phyloP scores from a whole-genome alignment of 2,329 filamentous ascomycete species.

The Fusarium penzigii region DNA sequence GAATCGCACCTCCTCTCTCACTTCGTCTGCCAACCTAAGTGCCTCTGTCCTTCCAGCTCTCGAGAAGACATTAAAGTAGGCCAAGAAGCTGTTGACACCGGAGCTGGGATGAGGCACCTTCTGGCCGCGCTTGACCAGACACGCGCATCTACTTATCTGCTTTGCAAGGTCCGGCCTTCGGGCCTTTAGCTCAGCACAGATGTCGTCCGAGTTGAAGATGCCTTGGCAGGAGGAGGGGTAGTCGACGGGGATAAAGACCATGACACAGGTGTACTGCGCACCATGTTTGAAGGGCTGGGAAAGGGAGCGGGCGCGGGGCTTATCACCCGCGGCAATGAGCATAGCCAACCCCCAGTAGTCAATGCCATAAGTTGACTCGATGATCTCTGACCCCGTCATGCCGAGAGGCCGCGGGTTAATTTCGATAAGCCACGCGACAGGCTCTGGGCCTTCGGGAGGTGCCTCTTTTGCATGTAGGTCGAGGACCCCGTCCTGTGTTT shows the following conservation, averaged over 20 bases:
- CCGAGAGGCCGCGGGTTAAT: slow-evolving; percentile 21
- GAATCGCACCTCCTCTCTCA: slow-evolving; percentile 2
- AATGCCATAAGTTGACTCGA: slow-evolving; percentile 18
- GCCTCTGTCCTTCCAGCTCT: slow-evolving; percentile 1
- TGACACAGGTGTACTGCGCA: too few species aligned
- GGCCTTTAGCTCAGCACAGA: slow-evolving; percentile 10
- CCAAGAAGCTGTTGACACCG: slow-evolving; percentile 5
- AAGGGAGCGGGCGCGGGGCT: slow-evolving; percentile 6
- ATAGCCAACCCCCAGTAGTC: slow-evolving; percentile 15
- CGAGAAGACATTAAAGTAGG: slow-evolving; percentile 8
- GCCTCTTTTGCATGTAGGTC: neutral
- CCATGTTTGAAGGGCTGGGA: slow-evolving; percentile 12
- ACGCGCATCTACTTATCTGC: slow-evolving; percentile 3
- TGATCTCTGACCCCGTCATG: slow-evolving; percentile 9
- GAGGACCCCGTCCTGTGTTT: slow-evolving; percentile 1
- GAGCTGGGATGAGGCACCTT: slow-evolving; percentile 2
- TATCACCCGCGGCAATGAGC: slow-evolving; percentile 4
- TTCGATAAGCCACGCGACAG: slow-evolving; percentile 12
- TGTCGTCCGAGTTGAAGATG: slow-evolving; percentile 14
- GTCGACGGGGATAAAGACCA: too few species aligned
- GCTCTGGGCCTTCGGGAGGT: neutral
- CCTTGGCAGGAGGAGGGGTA: slow-evolving; percentile 12
- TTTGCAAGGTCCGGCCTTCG: slow-evolving; percentile 3
- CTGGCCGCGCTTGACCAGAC: slow-evolving; percentile 3
- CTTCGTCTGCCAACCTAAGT: neutral